Percentiles rank a stretch among this genome's conserved stretches.
phyloP scores from a whole-genome alignment of 495 filamentous ascomycete genomes.

The Amphirosellinia nigrospora region DNA sequence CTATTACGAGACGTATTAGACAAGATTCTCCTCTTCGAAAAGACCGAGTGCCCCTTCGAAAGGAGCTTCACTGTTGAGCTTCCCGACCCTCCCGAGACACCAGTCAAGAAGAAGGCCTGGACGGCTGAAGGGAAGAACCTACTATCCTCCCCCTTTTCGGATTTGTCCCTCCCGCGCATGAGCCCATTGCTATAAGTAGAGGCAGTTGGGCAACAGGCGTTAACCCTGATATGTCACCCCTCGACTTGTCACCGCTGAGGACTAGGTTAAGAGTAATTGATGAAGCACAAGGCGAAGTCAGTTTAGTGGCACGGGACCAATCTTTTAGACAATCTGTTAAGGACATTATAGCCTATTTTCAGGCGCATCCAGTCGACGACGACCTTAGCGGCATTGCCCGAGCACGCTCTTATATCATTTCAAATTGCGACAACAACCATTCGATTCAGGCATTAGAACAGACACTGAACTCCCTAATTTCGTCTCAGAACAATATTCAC shows the following conservation, averaged over 20 bases:
- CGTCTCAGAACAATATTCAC: not conserved
- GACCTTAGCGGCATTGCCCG: not conserved
- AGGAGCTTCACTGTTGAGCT: constrained; percentile 76
- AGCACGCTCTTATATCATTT: not conserved
- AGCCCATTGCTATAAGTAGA: constrained; percentile 26
- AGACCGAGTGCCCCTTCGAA: constrained; percentile 84
- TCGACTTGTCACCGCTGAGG: constrained; percentile 11
- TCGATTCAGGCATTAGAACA: not conserved
- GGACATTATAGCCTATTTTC: not conserved
- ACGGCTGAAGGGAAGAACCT: constrained; percentile 61
- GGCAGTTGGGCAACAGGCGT: constrained; percentile 27
- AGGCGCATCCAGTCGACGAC: not conserved
- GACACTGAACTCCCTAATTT: not conserved
- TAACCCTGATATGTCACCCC: constrained; percentile 18
- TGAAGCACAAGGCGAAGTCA: not conserved
- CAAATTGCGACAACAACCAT: not conserved
- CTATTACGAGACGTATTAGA: constrained; percentile 72
- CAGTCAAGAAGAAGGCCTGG: constrained; percentile 72
- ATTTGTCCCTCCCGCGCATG: constrained; percentile 25
- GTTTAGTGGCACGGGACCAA: not conserved
- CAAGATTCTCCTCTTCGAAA: constrained; percentile 80
- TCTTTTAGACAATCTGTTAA: not conserved
- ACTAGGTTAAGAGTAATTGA: not conserved
- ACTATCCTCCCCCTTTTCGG: constrained; percentile 35
- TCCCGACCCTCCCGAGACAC: constrained; percentile 70